These are phyloP conservation scores for Lentinus brumalis DNA, from an alignment of 768 basidiomycete species.

Conservation along the genomic window DNA sequence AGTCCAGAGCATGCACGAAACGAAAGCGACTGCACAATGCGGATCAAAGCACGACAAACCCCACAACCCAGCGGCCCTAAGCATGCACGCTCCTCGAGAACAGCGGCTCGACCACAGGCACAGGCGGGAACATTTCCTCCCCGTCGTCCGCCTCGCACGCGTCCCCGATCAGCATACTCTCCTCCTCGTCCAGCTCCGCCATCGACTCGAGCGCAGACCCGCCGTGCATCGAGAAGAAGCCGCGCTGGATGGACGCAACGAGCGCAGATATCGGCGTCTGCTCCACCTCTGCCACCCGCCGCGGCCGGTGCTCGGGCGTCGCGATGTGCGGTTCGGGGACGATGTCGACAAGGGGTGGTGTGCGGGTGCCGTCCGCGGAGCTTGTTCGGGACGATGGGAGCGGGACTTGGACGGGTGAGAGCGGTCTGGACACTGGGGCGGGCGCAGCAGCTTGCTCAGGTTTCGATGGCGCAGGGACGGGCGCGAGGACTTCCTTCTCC, in stretches of 20 bases:
- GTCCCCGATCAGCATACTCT: conserved; percentile 4
- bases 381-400: background rate
- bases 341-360: too few relatives aligned
- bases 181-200: conserved; percentile 16
- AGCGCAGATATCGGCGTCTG: conserved; percentile 69
- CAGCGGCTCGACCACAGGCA: conserved; percentile 6
- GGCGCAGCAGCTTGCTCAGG: background rate
- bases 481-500: background rate
- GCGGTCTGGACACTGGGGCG: background rate
- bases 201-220: conserved; percentile 59
- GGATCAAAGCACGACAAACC: background rate
- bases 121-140: background rate
- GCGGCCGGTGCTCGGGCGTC: conserved; percentile 2
- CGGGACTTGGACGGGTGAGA: conserved; percentile 3
- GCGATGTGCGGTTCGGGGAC: background rate
- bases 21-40: too few relatives aligned
- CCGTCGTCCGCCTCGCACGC: conserved; percentile 2
- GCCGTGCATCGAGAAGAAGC: conserved; percentile 63
- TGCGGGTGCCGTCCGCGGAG: background rate
- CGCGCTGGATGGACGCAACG: conserved; percentile 56
- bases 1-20: background rate
- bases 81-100: conserved; percentile 9
- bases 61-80: too few relatives aligned
- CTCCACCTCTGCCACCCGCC: conserved; percentile 10
- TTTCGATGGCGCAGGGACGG: background rate